phyloP scores from a whole-genome alignment of 2,329 filamentous ascomycete genomes.

The Colletotrichum trifolii region DNA sequence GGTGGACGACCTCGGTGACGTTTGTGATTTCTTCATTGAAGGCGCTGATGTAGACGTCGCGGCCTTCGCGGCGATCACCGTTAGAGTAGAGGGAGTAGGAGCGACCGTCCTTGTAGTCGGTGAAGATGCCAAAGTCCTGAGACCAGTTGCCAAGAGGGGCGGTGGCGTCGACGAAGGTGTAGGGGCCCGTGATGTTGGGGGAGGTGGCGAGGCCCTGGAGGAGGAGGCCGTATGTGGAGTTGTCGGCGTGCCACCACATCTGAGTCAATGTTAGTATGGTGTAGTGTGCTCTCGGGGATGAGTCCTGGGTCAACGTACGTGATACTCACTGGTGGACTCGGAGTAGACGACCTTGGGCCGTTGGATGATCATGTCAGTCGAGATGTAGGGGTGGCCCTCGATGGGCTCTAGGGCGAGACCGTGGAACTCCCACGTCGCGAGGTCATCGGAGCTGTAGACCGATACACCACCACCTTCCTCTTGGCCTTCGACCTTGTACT shows the following conservation, averaged over 20 bases:
- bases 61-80: conserved; percentile 63
- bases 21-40: conserved; percentile 64
- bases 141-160: conserved; percentile 71
- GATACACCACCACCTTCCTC: conserved; percentile 69
- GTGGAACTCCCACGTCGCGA: conserved; percentile 68
- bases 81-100: conserved; percentile 70
- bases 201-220: conserved; percentile 67
- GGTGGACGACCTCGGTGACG: conserved; percentile 62
- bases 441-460: conserved; percentile 70
- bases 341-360: conserved; percentile 72
- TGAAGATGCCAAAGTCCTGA: conserved; percentile 71
- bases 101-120: conserved; percentile 66
- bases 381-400: conserved; percentile 65
- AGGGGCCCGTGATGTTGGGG: conserved; percentile 63
- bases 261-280: conserved; percentile 38
- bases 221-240: conserved; percentile 65
- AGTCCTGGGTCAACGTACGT: conserved; percentile 51
- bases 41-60: conserved; percentile 66
- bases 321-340: conserved; percentile 63
- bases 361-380: conserved; percentile 67
- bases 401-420: conserved; percentile 68
- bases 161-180: conserved; percentile 64
- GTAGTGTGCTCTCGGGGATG: background rate
- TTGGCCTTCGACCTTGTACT: conserved; percentile 69
- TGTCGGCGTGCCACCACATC: conserved; percentile 72